A percentile compares a stretch with the other conserved stretches of the same genome.
Evolutionary conservation across 73 alveolate species (phyloP).

Genomic region (Symbiodinium natans): DNA sequence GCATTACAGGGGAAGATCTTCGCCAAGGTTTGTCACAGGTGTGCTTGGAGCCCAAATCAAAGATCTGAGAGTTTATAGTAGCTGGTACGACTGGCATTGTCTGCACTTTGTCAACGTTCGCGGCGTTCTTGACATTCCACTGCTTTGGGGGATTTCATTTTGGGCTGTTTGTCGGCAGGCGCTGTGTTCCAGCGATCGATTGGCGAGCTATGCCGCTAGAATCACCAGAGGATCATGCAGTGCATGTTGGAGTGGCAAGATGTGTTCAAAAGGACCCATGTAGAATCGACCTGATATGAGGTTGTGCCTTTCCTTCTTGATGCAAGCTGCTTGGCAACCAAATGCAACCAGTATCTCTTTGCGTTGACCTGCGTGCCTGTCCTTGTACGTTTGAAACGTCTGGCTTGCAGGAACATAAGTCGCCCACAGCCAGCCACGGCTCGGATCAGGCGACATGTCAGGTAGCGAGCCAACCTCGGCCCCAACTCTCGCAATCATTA

Average conservation of each 20-base stretch:
- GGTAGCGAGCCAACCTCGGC: no score
- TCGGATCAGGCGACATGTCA: no score
- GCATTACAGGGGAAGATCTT: slow-evolving; percentile 75
- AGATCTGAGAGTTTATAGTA: neutral
- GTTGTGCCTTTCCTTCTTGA: slow-evolving; percentile 74
- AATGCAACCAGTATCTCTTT: no score
- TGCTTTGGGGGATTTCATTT: no score
- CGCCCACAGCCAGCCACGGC: no score
- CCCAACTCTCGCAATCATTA: no score
- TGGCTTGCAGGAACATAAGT: no score
- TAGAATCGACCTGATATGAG: neutral
- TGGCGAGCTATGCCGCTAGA: slow-evolving; percentile 1
- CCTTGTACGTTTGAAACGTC: no score
- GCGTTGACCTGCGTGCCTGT: no score
- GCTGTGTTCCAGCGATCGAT: neutral
- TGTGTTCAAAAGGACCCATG: no score
- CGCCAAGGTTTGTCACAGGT: slow-evolving; percentile 62
- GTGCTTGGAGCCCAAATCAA: neutral
- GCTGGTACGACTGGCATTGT: neutral
- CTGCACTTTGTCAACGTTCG: neutral
- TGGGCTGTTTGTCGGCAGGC: slow-evolving; percentile 53
- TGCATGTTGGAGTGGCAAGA: neutral
- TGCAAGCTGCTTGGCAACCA: slow-evolving; percentile 22
- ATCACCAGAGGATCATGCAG: neutral
- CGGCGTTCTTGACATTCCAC: no score